Base-by-base conservation (phyloP, 306 rosid species). In the Lathyrus sativus region DNA sequence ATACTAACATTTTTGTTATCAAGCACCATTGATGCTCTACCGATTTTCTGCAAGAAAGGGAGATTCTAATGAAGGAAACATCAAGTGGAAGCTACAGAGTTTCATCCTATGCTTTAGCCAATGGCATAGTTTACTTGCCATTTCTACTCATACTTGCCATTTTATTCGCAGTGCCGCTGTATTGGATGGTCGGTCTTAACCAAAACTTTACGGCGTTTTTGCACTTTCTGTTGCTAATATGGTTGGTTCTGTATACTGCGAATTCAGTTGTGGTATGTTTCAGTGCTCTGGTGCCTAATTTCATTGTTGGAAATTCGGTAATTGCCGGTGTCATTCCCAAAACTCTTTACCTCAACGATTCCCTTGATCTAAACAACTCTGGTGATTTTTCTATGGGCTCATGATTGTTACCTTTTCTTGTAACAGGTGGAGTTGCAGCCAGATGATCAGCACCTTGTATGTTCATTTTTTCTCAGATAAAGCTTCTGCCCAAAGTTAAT, bases 241-340 rank as follows among this genome's bases (percentile, higher is more conserved):
- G 95, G 98, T 33, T 92, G 38, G 78, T 92, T 67, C 81, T 93
- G 5, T 90, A 90, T 62, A 93, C 97, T 0, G 96, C 95, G 1
- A 90, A 90, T 43, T 93, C 97, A 4, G 95, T 93, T 48, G 98
- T 88, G 81, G 96, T 90, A 22, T 90, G 96, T 78, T 83, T 88
- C 83, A 90, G 98, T 72, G 91, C 98, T 18, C 70, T 90, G 41
- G 95, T 88, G 81, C 96, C 98, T 11, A 86, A 93, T 81, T 93
- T 93, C 83, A 90, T 93, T 26, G 88, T 90, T 31, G 98, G 98
- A 18, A 93, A 93, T 82, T 93, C 98, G 4, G 82, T 88, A 49
- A 85, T 93, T 6, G 78, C 85, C 2, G 98, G 98, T 6, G 98
- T 90, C 29, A 90, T 88, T 74, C n/a, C n/a, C n/a, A n/a, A n/a